Evolutionary conservation across 176 grass and related monocot species (phyloP), one percentile per base, ranked within the genome.

Genomic region (Metroxylon sagu): DNA sequence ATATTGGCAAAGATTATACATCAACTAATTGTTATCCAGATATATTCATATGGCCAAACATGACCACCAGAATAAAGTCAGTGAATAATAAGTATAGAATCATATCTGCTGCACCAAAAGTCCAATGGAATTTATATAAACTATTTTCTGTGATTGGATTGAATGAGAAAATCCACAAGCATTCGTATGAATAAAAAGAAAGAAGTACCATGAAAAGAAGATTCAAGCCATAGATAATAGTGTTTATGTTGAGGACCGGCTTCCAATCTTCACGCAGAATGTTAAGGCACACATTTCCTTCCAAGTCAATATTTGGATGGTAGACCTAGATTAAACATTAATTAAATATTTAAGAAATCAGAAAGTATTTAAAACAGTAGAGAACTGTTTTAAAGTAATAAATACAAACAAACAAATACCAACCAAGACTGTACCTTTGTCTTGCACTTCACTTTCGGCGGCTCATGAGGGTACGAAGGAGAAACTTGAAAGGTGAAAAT

Each of bases 231-330:
- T 92, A 87, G 57, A 92, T 72, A 53, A 92, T 17, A 61, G 88
- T 86, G 74, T 92, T 92, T 62, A 92, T 92, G 58, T 80, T 92
- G 50, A 92, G 88, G 55, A 92, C 83, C 72, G 88, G 88, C 66
- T 92, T 92, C 88, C 88, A 92, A 74, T 92, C 88, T 77, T 91
- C 88, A 74, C 83, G 88, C 49, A 91, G 58, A 71, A 91, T 86
- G 64, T 91, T 91, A 52, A 92, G 84, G 68, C 88, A 92, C 15
- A 92, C 88, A 80, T 92, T 92, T 60, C 88, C 88, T 71, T 92
- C 88, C 72, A 92, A 62, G 58, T 92, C 88, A 75, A 92, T 92
- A 75, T 92, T 92, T 53, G 88, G 88, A 81, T 92, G 88, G 66
- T 92, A 92, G 21, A 92, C 83, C 88, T 92, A 58, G 19, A 53